A percentile compares a stretch with the other conserved stretches of the same genome.
phyloP scores from a whole-genome alignment of 2,329 filamentous ascomycete species.

The Aspergillus oerlinghausenensis region DNA sequence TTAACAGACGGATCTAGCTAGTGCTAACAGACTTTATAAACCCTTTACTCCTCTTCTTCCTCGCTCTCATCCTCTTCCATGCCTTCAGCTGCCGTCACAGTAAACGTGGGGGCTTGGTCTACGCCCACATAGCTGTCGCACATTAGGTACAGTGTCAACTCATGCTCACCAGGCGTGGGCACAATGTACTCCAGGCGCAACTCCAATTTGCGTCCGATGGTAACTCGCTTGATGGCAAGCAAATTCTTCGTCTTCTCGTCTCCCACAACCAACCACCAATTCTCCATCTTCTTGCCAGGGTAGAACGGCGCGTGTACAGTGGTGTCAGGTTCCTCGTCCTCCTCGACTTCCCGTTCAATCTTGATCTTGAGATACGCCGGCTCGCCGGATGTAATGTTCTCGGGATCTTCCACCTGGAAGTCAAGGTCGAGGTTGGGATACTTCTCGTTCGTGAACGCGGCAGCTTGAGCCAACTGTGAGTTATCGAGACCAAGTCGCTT shows the following conservation, averaged over 20 bases:
- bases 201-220: constrained; percentile 72
- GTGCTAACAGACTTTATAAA: constrained; percentile 13
- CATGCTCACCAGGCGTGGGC: constrained; percentile 77
- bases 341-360: constrained; percentile 76
- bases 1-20: constrained; percentile 13
- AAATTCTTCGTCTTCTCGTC: constrained; percentile 85
- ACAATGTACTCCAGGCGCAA: constrained; percentile 84
- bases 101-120: constrained; percentile 90
- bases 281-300: constrained; percentile 86
- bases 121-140: constrained; percentile 96
- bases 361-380: constrained; percentile 79
- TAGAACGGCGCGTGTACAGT: constrained; percentile 95
- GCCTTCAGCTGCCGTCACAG: constrained; percentile 78
- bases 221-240: constrained; percentile 90
- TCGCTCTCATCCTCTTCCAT: constrained; percentile 94
- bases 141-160: constrained; percentile 90
- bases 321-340: constrained; percentile 69
- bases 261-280: constrained; percentile 96
- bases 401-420: constrained; percentile 77
- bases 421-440: constrained; percentile 94
- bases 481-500: constrained; percentile 74
- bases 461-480: constrained; percentile 79
- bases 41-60: constrained; percentile 59
- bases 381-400: constrained; percentile 72
- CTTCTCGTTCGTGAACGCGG: constrained; percentile 90